Percentiles rank a stretch among this genome's conserved stretches.
phyloP scores from a whole-genome alignment of 768 basidiomycete genomes.

The Tulasnella sp. region DNA sequence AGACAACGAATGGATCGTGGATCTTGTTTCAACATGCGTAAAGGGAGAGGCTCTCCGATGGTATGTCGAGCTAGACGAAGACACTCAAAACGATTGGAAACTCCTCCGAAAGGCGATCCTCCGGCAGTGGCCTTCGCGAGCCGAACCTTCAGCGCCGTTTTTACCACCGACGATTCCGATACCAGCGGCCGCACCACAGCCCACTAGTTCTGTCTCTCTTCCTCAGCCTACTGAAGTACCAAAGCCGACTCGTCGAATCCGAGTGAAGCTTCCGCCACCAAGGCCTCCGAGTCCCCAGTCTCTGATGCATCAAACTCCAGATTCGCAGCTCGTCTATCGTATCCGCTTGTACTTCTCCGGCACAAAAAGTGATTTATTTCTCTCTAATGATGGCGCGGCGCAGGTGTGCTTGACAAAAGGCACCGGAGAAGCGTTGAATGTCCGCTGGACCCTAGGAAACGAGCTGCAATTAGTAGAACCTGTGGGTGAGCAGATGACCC shows the following conservation, averaged over 20 bases:
- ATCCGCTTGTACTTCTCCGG: background rate
- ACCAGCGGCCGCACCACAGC: too few species aligned
- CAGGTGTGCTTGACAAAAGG: background rate
- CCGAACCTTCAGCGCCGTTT: background rate
- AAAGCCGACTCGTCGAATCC: too few species aligned
- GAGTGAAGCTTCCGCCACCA: background rate
- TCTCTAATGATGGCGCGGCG: background rate
- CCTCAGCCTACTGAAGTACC: too few species aligned
- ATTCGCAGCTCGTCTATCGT: background rate
- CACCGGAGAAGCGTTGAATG: background rate
- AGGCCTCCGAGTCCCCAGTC: background rate
- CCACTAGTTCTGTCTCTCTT: too few species aligned
- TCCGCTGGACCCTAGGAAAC: background rate
- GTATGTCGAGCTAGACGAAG: slow-evolving; percentile 16
- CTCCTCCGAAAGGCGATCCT: background rate
- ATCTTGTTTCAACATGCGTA: background rate
- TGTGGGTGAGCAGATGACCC: background rate
- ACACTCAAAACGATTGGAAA: background rate
- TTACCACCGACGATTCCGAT: background rate
- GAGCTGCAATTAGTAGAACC: background rate
- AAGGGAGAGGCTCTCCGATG: background rate
- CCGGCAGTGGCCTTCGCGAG: background rate
- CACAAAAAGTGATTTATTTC: background rate
- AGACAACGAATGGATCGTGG: background rate
- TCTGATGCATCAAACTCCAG: background rate